Conservation (phyloP, 2,329 filamentous ascomycete species). For the Thielaviopsis punctulata region DNA sequence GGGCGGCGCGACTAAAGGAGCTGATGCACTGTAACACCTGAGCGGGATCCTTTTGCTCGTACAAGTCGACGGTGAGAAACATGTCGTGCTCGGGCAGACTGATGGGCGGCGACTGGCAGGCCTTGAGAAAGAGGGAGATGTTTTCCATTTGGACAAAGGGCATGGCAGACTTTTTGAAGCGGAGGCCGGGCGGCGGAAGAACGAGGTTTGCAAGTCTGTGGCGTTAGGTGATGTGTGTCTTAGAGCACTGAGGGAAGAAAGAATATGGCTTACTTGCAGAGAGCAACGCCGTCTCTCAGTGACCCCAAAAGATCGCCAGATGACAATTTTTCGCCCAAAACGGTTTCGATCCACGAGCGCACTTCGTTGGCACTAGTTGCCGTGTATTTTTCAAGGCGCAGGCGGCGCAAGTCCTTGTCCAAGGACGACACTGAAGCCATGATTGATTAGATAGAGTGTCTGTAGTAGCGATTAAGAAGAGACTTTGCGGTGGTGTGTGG, state of each 20-base stretch:
- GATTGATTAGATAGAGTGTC: constrained; percentile 10
- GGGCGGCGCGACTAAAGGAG: constrained; percentile 78
- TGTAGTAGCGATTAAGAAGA: too few species aligned
- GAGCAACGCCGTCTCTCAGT: constrained; percentile 75
- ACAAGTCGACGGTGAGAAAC: constrained; percentile 93
- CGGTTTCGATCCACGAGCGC: constrained; percentile 68
- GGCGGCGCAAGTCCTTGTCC: constrained; percentile 84
- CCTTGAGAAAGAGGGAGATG: constrained; percentile 84
- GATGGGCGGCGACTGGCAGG: constrained; percentile 69
- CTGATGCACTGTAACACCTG: constrained; percentile 87
- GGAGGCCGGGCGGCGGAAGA: constrained; percentile 58
- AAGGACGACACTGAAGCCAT: constrained; percentile 93
- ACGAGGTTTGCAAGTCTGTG: constrained; percentile 65
- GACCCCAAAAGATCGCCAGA: constrained; percentile 64
- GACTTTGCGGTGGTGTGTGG: too few species aligned
- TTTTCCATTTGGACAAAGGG: constrained; percentile 99
- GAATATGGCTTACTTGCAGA: constrained; percentile 59
- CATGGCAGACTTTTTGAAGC: constrained; percentile 85
- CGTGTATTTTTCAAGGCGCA: constrained; percentile 88
- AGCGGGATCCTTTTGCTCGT: constrained; percentile 85
- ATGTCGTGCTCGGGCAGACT: constrained; percentile 85
- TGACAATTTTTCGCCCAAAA: constrained; percentile 56
- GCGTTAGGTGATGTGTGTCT: constrained; percentile 1
- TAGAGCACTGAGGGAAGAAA: neutral
- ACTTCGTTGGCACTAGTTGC: constrained; percentile 77